A percentile compares a stretch with the other conserved stretches of the same genome.
These are phyloP conservation scores for Piper betle DNA, from an alignment of 164 flowering plant genomes.

Conservation along the genomic window DNA sequence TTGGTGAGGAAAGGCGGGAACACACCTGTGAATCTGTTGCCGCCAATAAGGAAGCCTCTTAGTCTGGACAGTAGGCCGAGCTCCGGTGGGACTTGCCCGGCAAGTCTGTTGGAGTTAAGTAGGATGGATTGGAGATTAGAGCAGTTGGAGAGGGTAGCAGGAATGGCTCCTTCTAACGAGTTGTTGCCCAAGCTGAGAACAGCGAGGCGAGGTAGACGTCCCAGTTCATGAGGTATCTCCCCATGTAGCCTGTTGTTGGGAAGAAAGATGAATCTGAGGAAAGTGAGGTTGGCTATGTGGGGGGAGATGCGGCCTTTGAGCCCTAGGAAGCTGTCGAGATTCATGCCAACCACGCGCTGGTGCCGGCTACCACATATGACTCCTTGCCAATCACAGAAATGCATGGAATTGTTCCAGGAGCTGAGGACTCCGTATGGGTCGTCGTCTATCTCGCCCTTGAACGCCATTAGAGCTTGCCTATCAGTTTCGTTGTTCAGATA, in stretches of 20 bases:
- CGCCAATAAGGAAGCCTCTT: background rate
- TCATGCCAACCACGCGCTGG: background rate
- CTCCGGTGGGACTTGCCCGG: conserved; percentile 7
- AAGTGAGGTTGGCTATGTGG: conserved; percentile 6
- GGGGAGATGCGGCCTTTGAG: conserved; percentile 6
- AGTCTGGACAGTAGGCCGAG: conserved; percentile 2
- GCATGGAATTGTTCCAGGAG: conserved; percentile 12
- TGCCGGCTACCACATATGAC: conserved; percentile 16
- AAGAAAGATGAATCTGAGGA: conserved; percentile 1
- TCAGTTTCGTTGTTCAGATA: conserved; percentile 5
- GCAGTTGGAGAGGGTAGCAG: conserved; percentile 3
- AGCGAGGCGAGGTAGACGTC: conserved; percentile 3
- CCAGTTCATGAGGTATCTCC: conserved; percentile 4
- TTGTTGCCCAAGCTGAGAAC: background rate
- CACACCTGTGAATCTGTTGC: conserved; percentile 8
- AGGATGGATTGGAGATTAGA: background rate
- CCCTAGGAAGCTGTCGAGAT: background rate
- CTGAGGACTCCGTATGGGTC: conserved; percentile 10
- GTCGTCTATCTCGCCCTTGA: conserved; percentile 6
- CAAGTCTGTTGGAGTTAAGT: background rate
- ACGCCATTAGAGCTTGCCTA: conserved; percentile 6
- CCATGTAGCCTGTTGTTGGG: conserved; percentile 5
- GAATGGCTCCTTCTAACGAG: conserved; percentile 2
- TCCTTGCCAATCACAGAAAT: conserved; percentile 14
- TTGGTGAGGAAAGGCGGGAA: conserved; percentile 18